A percentile compares a stretch with the other conserved stretches of the same genome.
These are phyloP conservation scores for Globomyces pollinis-pini DNA, from an alignment of 192 early-diverging fungal species.

Conservation along the genomic window DNA sequence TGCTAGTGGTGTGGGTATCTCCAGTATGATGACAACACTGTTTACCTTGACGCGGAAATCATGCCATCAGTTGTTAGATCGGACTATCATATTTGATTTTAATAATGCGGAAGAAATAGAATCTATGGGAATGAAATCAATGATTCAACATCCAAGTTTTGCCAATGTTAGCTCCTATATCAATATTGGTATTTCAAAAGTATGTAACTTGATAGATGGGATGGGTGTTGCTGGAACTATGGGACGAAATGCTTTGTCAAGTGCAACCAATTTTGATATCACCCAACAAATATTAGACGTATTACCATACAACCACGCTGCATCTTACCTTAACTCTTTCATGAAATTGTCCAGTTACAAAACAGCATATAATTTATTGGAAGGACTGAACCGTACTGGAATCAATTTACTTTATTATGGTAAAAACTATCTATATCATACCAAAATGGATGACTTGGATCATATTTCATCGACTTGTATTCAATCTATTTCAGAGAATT, in stretches of 20 bases:
- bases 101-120: neutral
- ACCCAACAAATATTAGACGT: neutral
- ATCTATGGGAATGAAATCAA: neutral
- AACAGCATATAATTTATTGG: neutral
- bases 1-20: neutral
- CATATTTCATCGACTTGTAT: no score
- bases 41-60: neutral
- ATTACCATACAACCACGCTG: neutral
- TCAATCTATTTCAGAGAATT: no score
- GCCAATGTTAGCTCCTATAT: neutral
- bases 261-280: neutral
- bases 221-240: neutral
- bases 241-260: neutral
- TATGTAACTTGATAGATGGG: neutral
- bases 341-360: neutral
- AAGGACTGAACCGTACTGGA: neutral
- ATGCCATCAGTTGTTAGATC: neutral
- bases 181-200: neutral
- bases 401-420: neutral
- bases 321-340: neutral
- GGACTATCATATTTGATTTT: neutral
- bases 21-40: neutral
- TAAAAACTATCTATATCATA: neutral
- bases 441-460: neutral
- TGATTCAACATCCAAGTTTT: neutral